These are phyloP conservation scores for Arabidopsis hybrid DNA, from an alignment of 441 rosid species.

Conservation along the genomic window DNA sequence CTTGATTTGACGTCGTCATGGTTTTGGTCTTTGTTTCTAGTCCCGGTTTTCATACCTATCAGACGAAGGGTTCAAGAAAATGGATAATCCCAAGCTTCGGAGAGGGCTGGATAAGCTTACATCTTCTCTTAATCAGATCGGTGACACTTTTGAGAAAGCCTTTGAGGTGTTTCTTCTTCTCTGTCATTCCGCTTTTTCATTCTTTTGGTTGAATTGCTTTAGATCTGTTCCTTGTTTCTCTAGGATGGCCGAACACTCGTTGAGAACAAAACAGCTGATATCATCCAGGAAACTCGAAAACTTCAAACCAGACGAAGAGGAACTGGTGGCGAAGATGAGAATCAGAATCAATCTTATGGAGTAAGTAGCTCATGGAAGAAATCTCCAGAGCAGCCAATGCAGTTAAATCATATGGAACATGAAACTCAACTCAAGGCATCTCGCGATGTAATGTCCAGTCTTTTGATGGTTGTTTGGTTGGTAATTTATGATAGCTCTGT, in stretches of 20 bases:
- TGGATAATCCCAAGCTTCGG: conserved; percentile 72
- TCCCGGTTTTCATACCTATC: conserved; percentile 30
- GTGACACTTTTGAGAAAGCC: conserved; percentile 85
- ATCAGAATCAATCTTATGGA: conserved; percentile 44
- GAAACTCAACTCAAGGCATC: conserved; percentile 97
- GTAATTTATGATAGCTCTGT: conserved; percentile 8
- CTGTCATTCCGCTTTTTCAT: neutral
- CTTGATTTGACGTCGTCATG: conserved; percentile 9
- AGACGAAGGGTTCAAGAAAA: conserved; percentile 55
- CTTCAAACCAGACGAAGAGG: conserved; percentile 78
- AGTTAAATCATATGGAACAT: conserved; percentile 57
- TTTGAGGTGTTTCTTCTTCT: conserved; percentile 60
- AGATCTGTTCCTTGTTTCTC: conserved; percentile 28
- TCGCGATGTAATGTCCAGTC: conserved; percentile 86
- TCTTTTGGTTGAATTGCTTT: conserved; percentile 16
- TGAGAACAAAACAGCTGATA: conserved; percentile 77
- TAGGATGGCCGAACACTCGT: conserved; percentile 87
- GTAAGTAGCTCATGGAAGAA: conserved; percentile 57
- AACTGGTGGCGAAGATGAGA: conserved; percentile 44
- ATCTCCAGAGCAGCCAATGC: conserved; percentile 44
- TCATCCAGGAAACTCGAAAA: conserved; percentile 73
- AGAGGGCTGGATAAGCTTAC: conserved; percentile 75
- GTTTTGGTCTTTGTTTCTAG: conserved; percentile 26
- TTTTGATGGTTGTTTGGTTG: conserved; percentile 4
- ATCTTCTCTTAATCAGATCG: conserved; percentile 82